Evolutionary conservation across 1,284 basidiomycete species (phyloP).

Genomic region (Phylloporus gajari): DNA sequence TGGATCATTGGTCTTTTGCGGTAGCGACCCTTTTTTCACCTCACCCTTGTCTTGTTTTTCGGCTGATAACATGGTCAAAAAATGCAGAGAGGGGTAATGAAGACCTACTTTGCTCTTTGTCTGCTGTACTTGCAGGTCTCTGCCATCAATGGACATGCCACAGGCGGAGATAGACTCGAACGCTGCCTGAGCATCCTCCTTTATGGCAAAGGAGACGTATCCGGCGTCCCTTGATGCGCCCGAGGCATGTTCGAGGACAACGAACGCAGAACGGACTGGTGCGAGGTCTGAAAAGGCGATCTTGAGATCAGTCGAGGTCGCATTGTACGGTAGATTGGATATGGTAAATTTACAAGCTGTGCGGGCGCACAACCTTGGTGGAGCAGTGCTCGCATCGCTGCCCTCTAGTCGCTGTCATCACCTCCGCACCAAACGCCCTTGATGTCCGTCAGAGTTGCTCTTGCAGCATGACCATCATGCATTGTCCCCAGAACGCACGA

Average conservation of each 20-base stretch:
- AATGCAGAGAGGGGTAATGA: too few species aligned
- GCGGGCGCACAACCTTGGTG: constrained; percentile 19
- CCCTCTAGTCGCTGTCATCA: not conserved
- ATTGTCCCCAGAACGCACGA: not conserved
- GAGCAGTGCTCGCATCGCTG: constrained; percentile 24
- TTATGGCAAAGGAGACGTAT: constrained; percentile 92
- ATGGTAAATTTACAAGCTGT: constrained; percentile 78
- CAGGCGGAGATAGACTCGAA: constrained; percentile 69
- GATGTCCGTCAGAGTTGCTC: not conserved
- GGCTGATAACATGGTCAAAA: constrained; percentile 35
- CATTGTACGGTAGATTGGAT: constrained; percentile 88
- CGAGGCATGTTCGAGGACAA: constrained; percentile 84
- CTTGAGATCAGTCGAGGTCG: constrained; percentile 89
- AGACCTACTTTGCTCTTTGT: constrained; percentile 75
- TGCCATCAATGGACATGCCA: constrained; percentile 67
- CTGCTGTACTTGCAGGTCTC: constrained; percentile 82
- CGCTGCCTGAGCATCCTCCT: constrained; percentile 87
- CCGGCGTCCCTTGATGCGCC: constrained; percentile 96
- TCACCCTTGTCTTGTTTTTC: constrained; percentile 50
- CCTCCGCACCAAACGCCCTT: not conserved
- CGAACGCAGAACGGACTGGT: constrained; percentile 92
- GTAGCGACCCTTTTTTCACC: constrained; percentile 49
- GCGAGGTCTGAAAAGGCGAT: constrained; percentile 96
- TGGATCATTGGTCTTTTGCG: constrained; percentile 66
- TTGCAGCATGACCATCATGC: not conserved